Evolutionary conservation across 345 rosid species (phyloP), one percentile per base, ranked within the genome.

Genomic region (Trapa bicornis): DNA sequence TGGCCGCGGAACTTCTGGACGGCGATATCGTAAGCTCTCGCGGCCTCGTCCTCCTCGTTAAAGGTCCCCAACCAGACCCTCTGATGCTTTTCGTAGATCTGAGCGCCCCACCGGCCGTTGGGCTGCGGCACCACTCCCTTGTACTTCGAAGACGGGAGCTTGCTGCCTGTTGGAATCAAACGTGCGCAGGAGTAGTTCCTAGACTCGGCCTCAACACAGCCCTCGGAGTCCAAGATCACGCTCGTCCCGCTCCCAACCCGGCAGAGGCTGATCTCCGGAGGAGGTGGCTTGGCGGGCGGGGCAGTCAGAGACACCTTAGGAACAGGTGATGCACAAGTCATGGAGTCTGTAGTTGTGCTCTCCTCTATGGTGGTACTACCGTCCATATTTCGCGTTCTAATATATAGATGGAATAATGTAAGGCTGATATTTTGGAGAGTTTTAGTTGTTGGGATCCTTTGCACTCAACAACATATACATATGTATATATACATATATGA

Each of bases 81-180:
- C 65, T 78, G 86, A 73, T 84, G 88, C 76, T 84, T 84, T 74
- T 81, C 84, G 56, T 84, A 84, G 66, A 84, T 84, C 37, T 84
- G 86, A n/a, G 86, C 86, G 2, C 88, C 88, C 88, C 88, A 84
- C 22, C 81, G 70, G 35, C 84, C 85, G 61, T 84, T 84, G 22
- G 83, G 84, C 75, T 82, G 88, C 0, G 84, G 84, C 29, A 84
- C 85, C 15, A 84, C 84, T 1, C 88, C 88, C 65, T 84, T 84
- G 71, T 75, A 80, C 66, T 65, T 75, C 8, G 81, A 78, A 11
- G 81, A 75, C 22, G 81, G 75, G 14, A 72, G 61, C 67, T 78
- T 78, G 41, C 63, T 12, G 5, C 63, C 63, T 10, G 2, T 22
- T 22, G 29, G 29, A 0, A 22, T 11, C 37, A 33, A 15, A 35